Base-by-base conservation (phyloP, 2,329 filamentous ascomycete species). In the Venturia aucupariae region DNA sequence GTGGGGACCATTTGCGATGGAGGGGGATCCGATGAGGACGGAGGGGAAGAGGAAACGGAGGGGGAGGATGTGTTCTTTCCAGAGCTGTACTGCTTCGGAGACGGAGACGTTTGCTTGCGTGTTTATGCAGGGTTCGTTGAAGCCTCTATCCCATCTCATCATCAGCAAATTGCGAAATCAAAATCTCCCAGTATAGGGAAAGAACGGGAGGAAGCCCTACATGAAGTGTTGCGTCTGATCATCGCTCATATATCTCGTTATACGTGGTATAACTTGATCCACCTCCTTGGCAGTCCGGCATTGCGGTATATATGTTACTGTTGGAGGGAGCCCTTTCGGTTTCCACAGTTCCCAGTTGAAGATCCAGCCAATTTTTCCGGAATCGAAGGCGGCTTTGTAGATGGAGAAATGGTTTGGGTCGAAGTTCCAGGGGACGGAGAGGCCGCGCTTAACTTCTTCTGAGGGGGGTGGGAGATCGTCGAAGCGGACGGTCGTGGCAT, bases 261-360 rank as follows among this genome's bases (percentile, higher is more conserved):
- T 15, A 22, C 32, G 48, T 17, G 32, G 39, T 27, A 24, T 24
- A 17, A 63, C 22, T 30, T 63, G 44, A 27, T 54, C 35, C 4
- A 42, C 27, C 17, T 63, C 61, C 11, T 63, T 63, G 8, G 15
- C 61, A 4, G 61, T 63, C 7, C 61, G n/a, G 39, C 42, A 63
- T 42, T 54, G 42, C 4, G 61, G 61, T 8, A 63, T 24, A 30
- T 54, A 63, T 3, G 13, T 51, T 2, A 63, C 38, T 4, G 10
- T 63, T 13, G 24, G 24, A 11, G 61, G 61, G 17, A 63, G 22
- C 2, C 61, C 42, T 5, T 27, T 27, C n/a, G 61, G 42, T 35
- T 55, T 63, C 61, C 61, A 57, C 42, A 63, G 13, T 32, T 57
- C 61, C 61, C 61, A 63, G 19, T 63, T 63, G 27, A 32, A 54